Evolutionary conservation across 2,329 filamentous ascomycete species (phyloP).

Genomic region (Coleophoma eucalyptorum): DNA sequence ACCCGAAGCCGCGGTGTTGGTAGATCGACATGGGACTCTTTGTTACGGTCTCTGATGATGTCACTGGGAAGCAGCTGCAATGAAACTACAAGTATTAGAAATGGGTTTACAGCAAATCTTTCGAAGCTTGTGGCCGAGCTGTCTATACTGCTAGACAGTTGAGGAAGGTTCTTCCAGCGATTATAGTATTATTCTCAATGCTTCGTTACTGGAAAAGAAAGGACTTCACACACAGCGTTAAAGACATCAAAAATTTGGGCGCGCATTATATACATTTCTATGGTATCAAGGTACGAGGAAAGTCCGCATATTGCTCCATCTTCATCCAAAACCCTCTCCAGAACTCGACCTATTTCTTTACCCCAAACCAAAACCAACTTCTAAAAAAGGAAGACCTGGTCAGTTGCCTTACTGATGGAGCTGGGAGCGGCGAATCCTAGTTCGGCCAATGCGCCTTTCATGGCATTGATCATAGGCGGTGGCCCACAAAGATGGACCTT

Average conservation of each 20-base stretch:
- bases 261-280: neutral
- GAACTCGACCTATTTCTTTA: too few relatives aligned
- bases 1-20: neutral
- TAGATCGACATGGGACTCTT: neutral
- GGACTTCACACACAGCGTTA: too few relatives aligned
- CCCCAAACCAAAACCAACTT: too few relatives aligned
- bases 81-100: neutral
- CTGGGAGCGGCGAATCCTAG: slow-evolving; percentile 49
- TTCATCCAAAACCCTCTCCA: too few relatives aligned
- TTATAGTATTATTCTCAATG: neutral
- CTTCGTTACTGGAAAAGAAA: neutral
- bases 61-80: slow-evolving; percentile 2
- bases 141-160: neutral
- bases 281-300: neutral
- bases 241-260: too few relatives aligned
- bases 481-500: slow-evolving; percentile 59
- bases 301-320: too few relatives aligned
- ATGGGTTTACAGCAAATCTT: neutral
- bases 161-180: neutral
- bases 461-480: slow-evolving; percentile 54
- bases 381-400: slow-evolving; percentile 53
- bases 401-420: slow-evolving; percentile 44
- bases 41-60: neutral
- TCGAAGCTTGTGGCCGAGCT: neutral
- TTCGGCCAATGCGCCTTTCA: slow-evolving; percentile 44